Percentiles rank a stretch among this genome's conserved stretches.
Conservation (phyloP, 169 alveolate species). For the Eimeria brunetti region DNA sequence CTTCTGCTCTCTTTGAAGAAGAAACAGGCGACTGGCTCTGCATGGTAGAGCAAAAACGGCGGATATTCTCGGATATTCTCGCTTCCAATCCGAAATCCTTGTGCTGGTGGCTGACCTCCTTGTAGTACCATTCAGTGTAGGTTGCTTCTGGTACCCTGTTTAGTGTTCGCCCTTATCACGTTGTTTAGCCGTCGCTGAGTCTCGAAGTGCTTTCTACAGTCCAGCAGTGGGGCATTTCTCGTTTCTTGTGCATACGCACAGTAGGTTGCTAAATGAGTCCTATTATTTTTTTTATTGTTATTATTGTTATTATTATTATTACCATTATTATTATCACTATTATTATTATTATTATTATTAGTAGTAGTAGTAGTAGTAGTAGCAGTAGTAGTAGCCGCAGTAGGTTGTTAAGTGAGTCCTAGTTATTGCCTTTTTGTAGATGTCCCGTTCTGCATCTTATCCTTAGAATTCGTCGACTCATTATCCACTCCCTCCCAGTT, state of each 20-base stretch:
- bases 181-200: background rate
- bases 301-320: no score
- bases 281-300: no score
- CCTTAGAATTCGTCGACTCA: background rate
- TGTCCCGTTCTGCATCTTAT: background rate
- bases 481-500: background rate
- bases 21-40: background rate
- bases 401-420: background rate
- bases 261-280: background rate
- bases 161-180: background rate
- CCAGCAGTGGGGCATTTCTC: background rate
- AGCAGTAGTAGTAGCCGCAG: no score
- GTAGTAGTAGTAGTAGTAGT: no score
- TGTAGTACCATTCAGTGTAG: background rate
- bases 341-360: no score
- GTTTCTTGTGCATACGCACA: background rate
- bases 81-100: background rate
- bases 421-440: background rate
- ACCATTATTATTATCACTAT: no score
- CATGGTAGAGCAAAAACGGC: background rate
- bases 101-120: background rate
- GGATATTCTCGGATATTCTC: background rate
- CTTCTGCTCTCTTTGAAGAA: background rate
- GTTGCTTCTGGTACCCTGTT: no score
- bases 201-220: no score